phyloP scores from a whole-genome alignment of 2,329 filamentous ascomycete genomes.

The Colletotrichum sp. region DNA sequence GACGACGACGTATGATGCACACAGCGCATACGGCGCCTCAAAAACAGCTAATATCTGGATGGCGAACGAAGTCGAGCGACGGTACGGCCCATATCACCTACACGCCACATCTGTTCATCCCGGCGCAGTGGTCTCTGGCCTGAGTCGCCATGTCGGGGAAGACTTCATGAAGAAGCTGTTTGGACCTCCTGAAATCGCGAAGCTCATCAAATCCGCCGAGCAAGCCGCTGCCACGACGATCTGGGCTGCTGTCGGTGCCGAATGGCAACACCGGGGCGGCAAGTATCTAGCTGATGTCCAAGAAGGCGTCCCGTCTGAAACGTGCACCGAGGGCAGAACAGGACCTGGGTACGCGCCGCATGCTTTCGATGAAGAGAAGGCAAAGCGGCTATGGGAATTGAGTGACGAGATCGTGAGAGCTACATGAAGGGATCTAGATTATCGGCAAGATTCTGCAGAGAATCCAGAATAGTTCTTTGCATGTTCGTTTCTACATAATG shows the following conservation, averaged over 20 bases:
- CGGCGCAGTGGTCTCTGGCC: slow-evolving; percentile 37
- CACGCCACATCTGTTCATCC: slow-evolving; percentile 48
- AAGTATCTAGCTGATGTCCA: slow-evolving; percentile 30
- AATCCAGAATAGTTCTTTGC: background rate
- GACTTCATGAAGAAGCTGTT: background rate
- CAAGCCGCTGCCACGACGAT: slow-evolving; percentile 48
- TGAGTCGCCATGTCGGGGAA: background rate
- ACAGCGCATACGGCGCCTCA: slow-evolving; percentile 43
- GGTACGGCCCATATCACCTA: slow-evolving; percentile 44
- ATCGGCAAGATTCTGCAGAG: background rate
- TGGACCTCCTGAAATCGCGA: background rate
- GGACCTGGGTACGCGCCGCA: background rate
- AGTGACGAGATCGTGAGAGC: background rate
- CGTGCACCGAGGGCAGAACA: background rate
- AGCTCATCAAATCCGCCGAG: slow-evolving; percentile 25
- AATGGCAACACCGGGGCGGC: slow-evolving; percentile 43
- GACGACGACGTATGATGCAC: slow-evolving; percentile 28
- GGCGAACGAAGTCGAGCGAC: slow-evolving; percentile 51
- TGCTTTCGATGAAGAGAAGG: background rate
- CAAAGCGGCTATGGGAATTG: background rate
- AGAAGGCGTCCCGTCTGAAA: background rate
- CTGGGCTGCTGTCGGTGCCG: slow-evolving; percentile 38
- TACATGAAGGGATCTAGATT: background rate
- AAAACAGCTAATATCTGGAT: slow-evolving; percentile 54
- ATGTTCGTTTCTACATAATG: background rate